A percentile compares a stretch with the other conserved stretches of the same genome.
phyloP scores from a whole-genome alignment of 306 rosid genomes.

The Pyrus bretschneideri region DNA sequence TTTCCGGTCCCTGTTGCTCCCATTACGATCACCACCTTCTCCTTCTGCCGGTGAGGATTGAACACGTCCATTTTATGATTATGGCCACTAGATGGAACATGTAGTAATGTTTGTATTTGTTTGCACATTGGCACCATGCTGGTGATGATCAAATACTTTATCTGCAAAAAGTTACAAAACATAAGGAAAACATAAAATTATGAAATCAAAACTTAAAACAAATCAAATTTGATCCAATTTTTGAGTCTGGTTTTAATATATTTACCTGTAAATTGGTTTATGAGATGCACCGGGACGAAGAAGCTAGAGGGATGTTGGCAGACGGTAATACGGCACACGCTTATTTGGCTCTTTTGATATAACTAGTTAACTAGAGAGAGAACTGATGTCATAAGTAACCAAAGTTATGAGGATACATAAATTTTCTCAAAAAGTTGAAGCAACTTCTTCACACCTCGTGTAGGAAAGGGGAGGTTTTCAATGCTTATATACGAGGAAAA shows the following conservation, averaged over 20 bases:
- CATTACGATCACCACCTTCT: slow-evolving; percentile 66
- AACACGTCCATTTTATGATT: slow-evolving; percentile 16
- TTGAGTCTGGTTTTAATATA: not conserved
- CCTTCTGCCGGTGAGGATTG: slow-evolving; percentile 35
- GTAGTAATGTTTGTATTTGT: slow-evolving; percentile 26
- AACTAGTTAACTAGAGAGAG: not conserved
- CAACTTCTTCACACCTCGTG: slow-evolving; percentile 1
- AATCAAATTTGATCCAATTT: not conserved
- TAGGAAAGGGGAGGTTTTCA: not conserved
- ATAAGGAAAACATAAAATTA: not conserved
- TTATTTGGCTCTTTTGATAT: slow-evolving; percentile 1
- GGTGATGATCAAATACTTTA: not conserved
- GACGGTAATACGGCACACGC: not conserved
- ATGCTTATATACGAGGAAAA: slow-evolving; percentile 7
- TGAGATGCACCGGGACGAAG: slow-evolving; percentile 11
- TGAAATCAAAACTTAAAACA: not conserved
- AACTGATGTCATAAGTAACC: not conserved
- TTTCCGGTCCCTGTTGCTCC: slow-evolving; percentile 93
- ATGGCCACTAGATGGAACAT: slow-evolving; percentile 30
- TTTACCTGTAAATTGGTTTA: not conserved
- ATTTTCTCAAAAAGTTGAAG: not conserved
- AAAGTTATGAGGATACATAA: not conserved
- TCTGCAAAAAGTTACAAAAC: not conserved
- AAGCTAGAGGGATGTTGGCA: not conserved
- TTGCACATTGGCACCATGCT: slow-evolving; percentile 31